Evolutionary conservation across 2,329 filamentous ascomycete genomes (phyloP), one percentile per base, ranked within the genome.

Genomic region (Beauveria caledonica): DNA sequence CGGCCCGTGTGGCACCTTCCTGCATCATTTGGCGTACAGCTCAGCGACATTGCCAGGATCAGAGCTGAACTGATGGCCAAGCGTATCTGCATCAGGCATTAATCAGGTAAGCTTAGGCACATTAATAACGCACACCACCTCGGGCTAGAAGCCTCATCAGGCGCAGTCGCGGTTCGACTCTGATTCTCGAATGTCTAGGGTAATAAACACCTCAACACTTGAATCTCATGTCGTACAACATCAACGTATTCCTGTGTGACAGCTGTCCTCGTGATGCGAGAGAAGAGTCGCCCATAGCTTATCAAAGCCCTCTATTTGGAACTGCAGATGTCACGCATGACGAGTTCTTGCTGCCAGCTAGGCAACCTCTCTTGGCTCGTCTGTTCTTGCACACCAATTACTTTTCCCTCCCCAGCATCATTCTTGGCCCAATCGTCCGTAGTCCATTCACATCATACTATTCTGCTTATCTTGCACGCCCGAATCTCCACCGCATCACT

Each of bases 401-500:
- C 48, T 17, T 11, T 19, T 2, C n/a, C 10, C 17, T 6, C 48
- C 8, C 17, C 48, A 11, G 19, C 11, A 25, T 15, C 21, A 15
- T 46, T 17, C 49, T 6, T 23, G 29, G 33, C 13, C 33, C 33
- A 25, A 21, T 9, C 13, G 5, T 15, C 11, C 11, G 33, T 2
- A 49, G 27, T 17, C 17, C 9, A 21, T 36, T 44, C 13, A 4
- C 9, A 29, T 42, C 21, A 54, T 3, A 17, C 21, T 54, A 44
- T 9, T 5, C 15, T 54, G 21, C 17, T 39, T 9, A 62, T 59
- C n/a, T 39, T 70, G 62, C 67, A 75, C 19, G 88, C 81, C 64
- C 80, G 79, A 63, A 88, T 86, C 5, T 80, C 80, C 4, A 82
- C 80, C n/a, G 73, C 64, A 60, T 83, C 81, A 63, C 76, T 78